A percentile compares a stretch with the other conserved stretches of the same genome.
These are phyloP conservation scores for Cucumis cinereus DNA, from an alignment of 306 rosid species.

Conservation along the genomic window DNA sequence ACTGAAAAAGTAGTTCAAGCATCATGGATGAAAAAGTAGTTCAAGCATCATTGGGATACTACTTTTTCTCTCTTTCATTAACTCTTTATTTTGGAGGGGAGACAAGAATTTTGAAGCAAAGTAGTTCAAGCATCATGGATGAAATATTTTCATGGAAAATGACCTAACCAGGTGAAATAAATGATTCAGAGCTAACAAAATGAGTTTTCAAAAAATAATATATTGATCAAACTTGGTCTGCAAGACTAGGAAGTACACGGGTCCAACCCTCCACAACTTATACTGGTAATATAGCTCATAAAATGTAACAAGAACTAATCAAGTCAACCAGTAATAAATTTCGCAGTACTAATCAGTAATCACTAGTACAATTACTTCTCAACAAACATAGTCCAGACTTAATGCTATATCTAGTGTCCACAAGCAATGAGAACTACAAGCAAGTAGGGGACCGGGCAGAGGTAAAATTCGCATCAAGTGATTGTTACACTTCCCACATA, in stretches of 20 bases:
- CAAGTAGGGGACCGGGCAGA: background rate
- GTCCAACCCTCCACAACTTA: constrained; percentile 3
- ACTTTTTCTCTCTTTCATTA: background rate
- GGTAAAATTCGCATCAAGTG: background rate
- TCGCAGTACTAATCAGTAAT: background rate
- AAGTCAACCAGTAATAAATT: background rate
- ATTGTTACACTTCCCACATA: background rate
- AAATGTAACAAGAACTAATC: background rate
- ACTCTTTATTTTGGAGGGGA: background rate
- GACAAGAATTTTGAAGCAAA: background rate
- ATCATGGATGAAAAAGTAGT: too few relatives aligned
- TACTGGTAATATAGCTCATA: background rate
- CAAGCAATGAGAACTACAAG: background rate
- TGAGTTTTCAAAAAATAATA: background rate
- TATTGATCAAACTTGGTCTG: background rate
- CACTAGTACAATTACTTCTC: background rate
- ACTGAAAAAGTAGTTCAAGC: too few relatives aligned
- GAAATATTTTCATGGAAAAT: background rate
- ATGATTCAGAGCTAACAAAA: background rate
- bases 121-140: background rate
- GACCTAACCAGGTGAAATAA: background rate
- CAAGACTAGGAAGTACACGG: background rate
- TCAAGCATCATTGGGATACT: too few relatives aligned
- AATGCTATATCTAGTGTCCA: background rate
- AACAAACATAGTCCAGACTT: background rate